Base-by-base conservation (phyloP, 306 rosid genomes). In the Vigna radiata region DNA sequence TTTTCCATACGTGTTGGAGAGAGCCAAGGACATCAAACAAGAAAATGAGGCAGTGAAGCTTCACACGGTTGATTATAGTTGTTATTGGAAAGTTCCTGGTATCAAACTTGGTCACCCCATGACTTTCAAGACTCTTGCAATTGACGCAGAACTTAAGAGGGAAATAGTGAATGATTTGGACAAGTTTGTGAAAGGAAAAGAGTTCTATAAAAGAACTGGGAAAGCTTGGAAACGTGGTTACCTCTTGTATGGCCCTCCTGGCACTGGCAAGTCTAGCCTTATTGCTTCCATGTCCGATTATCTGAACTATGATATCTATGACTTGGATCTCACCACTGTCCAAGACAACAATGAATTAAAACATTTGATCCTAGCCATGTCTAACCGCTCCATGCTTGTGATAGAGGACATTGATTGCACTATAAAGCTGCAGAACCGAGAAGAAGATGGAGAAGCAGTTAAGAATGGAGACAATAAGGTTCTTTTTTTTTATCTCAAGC, bases 181-280 rank as follows among this genome's bases (percentile, higher is more conserved):
- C 29, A 83, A 50, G 14, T 89, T 85, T 63, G 61, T 85, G 18
- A 67, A 67, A 12, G 67, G 84, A 8, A 85, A 56, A 48, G 86
- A 89, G 11, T 89, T 78, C 49, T 89, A 87, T 2, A 27, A 49
- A n/a, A 81, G 83, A 65, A 77, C 85, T 0, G 88, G 88, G 7
- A 89, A 79, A 70, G 81, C 88, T 9, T 87, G 94, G 94, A 89
- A 87, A 75, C 50, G 93, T 0, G 91, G 89, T 50, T 87, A 87
- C 72, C 68, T 89, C 52, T 59, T 85, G 23, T 82, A 82, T 77
- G 90, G 91, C 11, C 91, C 93, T 56, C 90, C 91, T 3, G 89
- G 91, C 1, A 89, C 93, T 1, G 90, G 91, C 6, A 87, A 87
- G 49, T 79, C 91, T 0, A 89, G 93, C 62, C 59, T 87, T 71